A percentile compares a stretch with the other conserved stretches of the same genome.
These are phyloP conservation scores for Rhodomyrtus tomentosa DNA, from an alignment of 345 rosid species.

Conservation along the genomic window DNA sequence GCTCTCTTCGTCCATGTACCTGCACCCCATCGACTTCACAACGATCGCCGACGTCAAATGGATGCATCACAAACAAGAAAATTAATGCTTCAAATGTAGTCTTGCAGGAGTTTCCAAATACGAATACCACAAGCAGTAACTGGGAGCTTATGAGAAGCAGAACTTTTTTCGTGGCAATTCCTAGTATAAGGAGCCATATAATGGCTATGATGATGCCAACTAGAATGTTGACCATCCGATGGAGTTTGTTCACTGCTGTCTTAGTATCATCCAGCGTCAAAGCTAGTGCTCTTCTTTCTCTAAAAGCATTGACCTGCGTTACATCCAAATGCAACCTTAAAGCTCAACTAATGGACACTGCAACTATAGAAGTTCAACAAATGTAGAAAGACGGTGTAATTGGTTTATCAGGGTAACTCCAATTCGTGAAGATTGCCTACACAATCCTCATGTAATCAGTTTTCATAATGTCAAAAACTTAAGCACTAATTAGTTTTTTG, in stretches of 20 bases:
- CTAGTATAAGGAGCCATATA: constrained; percentile 25
- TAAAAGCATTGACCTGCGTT: constrained; percentile 30
- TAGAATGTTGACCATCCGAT: constrained; percentile 18
- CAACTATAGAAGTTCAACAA: neutral
- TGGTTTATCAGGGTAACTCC: neutral
- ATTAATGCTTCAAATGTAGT: constrained; percentile 26
- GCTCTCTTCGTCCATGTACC: constrained; percentile 3
- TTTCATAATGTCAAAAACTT: neutral
- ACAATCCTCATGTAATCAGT: neutral
- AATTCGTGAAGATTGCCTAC: neutral
- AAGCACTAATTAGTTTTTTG: neutral
- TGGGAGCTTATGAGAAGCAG: constrained; percentile 26
- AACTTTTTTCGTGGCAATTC: constrained; percentile 16
- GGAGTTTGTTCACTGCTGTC: constrained; percentile 41
- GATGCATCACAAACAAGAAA: constrained; percentile 37
- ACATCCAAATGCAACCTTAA: neutral
- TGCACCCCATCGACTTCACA: constrained; percentile 30
- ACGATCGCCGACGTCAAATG: constrained; percentile 37
- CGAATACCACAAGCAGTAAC: constrained; percentile 18
- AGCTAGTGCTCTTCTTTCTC: constrained; percentile 37
- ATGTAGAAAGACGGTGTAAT: neutral
- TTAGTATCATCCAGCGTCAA: constrained; percentile 33
- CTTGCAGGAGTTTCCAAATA: constrained; percentile 36
- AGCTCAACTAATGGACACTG: neutral
- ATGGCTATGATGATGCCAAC: constrained; percentile 16